Base-by-base conservation (phyloP, 2,329 filamentous ascomycete species). In the Tolypocladium nubicola region DNA sequence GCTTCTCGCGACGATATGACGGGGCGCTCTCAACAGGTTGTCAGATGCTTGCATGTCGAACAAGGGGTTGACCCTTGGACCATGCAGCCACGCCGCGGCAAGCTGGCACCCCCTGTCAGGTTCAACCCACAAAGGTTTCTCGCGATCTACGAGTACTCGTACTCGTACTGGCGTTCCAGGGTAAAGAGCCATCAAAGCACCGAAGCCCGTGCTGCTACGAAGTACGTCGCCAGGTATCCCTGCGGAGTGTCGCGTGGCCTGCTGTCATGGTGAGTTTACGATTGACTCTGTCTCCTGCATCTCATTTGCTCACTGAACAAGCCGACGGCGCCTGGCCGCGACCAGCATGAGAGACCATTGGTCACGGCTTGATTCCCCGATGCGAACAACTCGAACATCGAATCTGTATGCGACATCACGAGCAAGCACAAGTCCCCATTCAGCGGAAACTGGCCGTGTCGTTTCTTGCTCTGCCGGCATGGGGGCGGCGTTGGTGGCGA, bases 11-110 rank as follows among this genome's bases (percentile, higher is more conserved):
- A 37, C 47, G 5, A 52, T 33, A 30, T 21, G 47, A 11, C 30
- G 19, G 9, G n/a, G n/a, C 10, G 19, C 30, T 8, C 10, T 21
- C 10, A 14, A 4, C 10, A 52, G 55, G 58, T 54, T 57, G 54
- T 33, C 52, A 56, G 47, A 55, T 57, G 35, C 49, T 47, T 57
- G 56, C 58, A 59, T 56, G 39, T 30, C 55, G 23, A 49, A 57
- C 53, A 59, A 41, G 41, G 58, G 56, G 16, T 38, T 30, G n/a
- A 9, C 4, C 19, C 30, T 19, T 26, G 39, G 21, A 23, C 37
- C 56, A 54, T 56, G 58, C 56, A 56, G 57, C 57, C 55, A 57
- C 52, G 38, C 50, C 43, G 49, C 40, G 40, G 37, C 26, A 33
- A 52, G 21, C 13, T 26, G 23, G 43, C 19, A 39, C 11, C 19